These are phyloP conservation scores for Ceratocystis harringtonii DNA, from an alignment of 2,329 filamentous ascomycete species.

Conservation along the genomic window DNA sequence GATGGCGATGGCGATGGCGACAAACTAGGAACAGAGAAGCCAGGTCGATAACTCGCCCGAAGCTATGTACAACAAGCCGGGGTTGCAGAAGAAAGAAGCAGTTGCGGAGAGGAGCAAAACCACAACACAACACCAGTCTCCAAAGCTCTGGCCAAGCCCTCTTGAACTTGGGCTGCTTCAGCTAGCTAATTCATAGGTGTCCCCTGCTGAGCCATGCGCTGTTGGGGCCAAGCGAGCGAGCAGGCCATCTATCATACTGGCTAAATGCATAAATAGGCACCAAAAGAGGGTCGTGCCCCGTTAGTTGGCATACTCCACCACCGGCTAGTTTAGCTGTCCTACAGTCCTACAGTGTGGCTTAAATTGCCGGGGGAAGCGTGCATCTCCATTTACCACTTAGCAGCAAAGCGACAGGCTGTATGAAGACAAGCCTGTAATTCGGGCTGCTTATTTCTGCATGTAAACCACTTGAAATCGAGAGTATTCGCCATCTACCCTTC, in stretches of 20 bases:
- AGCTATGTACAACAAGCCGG: background rate
- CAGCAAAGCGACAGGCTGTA: no score
- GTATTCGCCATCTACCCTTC: background rate
- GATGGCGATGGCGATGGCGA: background rate
- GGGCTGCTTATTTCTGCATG: no score
- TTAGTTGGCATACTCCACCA: background rate
- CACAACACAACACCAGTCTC: background rate
- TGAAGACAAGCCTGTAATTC: no score
- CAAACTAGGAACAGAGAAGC: background rate
- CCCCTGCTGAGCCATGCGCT: background rate
- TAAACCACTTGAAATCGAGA: background rate
- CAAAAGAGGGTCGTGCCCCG: background rate
- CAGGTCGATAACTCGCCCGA: background rate
- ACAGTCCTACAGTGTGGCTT: background rate
- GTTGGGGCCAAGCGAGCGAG: background rate
- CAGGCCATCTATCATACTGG: background rate
- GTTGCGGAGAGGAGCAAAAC: background rate
- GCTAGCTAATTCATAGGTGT: background rate
- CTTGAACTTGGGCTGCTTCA: background rate
- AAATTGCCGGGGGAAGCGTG: background rate
- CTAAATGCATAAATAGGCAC: background rate
- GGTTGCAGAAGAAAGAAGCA: background rate
- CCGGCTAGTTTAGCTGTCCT: background rate
- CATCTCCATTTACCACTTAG: no score
- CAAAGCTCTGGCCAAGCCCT: background rate